Evolutionary conservation across 805 yeast genomes (phyloP), one percentile per base, ranked within the genome.

Genomic region (Candida boidinii): DNA sequence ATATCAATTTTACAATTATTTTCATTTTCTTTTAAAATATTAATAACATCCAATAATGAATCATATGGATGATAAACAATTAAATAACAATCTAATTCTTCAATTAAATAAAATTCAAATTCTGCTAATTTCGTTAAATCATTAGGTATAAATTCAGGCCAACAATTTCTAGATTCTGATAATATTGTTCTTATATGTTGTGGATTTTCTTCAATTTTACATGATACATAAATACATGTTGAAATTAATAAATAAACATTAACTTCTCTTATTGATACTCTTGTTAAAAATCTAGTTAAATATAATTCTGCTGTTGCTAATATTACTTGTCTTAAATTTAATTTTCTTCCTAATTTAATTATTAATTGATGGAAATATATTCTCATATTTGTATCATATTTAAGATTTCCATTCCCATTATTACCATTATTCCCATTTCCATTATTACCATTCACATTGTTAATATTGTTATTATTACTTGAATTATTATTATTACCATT

Each of bases 91-190:
- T 81, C 75, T 58, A 92, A 65, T 53, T 88, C 97, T 47, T 87
- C 96, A 14, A 92, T 78, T 28, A 92, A 55, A 51, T 90, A 92
- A 53, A 92, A 92, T 57, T 92, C 98, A 58, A 94, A 84, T 52
- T 92, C 97, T 1, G 97, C 96, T 12, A 92, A 65, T 48, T 84
- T 85, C 19, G 95, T 80, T 13, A 87, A 74, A 53, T 90, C 97
- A 37, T 82, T 86, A 0, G 96, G 94, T 23, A 90, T 79, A 47
- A 78, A 85, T 48, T 88, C 96, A 0, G 97, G 96, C 97, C 97
- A 90, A 25, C 86, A 59, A 24, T 79, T 79, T 33, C 95, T 61
- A 2, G 96, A 92, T 51, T 90, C 97, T 14, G 77, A 68, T 16
- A 85, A 73, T 8, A 92, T 68, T 1, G 88, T 73, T 35, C 96